Evolutionary conservation across 805 yeast species (phyloP).

Genomic region (Candida xyloterini): DNA sequence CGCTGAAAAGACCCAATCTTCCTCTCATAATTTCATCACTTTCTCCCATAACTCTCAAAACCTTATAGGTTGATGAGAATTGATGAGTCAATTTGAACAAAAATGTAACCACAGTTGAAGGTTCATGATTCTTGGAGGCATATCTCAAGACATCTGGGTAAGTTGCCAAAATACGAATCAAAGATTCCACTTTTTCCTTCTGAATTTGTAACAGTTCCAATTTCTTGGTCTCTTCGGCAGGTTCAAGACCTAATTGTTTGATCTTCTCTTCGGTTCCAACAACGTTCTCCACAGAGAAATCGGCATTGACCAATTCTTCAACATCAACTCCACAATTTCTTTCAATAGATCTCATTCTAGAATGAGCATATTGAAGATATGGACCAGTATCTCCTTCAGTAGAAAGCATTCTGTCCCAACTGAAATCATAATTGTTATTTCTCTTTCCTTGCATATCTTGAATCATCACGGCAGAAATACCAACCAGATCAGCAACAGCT

Average conservation of each 20-base stretch:
- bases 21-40: conserved; percentile 81
- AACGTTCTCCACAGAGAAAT: conserved; percentile 30
- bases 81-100: conserved; percentile 88
- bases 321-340: conserved; percentile 65
- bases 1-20: conserved; percentile 83
- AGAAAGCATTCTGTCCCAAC: conserved; percentile 97
- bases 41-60: conserved; percentile 96
- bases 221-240: conserved; percentile 31
- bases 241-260: conserved; percentile 22
- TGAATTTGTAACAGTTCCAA: conserved; percentile 29
- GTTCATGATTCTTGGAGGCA: conserved; percentile 83
- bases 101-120: conserved; percentile 91
- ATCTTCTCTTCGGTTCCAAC: conserved; percentile 30
- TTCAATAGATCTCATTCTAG: conserved; percentile 91
- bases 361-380: conserved; percentile 96
- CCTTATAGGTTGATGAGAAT: conserved; percentile 94
- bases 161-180: conserved; percentile 77
- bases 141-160: conserved; percentile 87
- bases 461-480: conserved; percentile 96
- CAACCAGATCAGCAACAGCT: conserved; percentile 89
- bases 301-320: conserved; percentile 26
- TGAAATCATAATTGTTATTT: conserved; percentile 91
- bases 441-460: conserved; percentile 99
- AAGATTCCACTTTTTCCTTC: conserved; percentile 40
- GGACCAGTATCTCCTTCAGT: conserved; percentile 99